Conservation (phyloP, 2,329 filamentous ascomycete species). For the Lecanosticta acicola region DNA sequence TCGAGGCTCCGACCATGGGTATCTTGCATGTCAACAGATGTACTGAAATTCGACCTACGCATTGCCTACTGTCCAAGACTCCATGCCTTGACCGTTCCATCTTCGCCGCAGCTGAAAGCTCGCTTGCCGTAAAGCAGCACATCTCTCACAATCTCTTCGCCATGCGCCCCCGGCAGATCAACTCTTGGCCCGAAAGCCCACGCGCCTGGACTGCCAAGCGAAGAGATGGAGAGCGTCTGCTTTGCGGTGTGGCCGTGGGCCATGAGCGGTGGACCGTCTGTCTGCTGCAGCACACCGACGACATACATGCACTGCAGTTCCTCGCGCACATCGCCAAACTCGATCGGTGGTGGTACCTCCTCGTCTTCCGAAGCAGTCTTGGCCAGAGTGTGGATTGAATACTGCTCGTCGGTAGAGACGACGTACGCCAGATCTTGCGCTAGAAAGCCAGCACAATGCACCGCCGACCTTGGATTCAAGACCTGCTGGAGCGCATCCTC, state of each 20-base stretch:
- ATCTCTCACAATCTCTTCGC: conserved; percentile 46
- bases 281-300: conserved; percentile 56
- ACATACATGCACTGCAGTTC: conserved; percentile 68
- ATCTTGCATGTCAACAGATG: neutral
- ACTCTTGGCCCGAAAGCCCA: conserved; percentile 28
- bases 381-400: conserved; percentile 65
- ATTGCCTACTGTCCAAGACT: conserved; percentile 18
- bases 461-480: conserved; percentile 68
- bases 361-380: conserved; percentile 56
- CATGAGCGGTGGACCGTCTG: conserved; percentile 25
- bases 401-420: conserved; percentile 70
- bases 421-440: conserved; percentile 61
- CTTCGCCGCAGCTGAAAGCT: conserved; percentile 45
- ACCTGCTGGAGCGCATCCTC: conserved; percentile 73
- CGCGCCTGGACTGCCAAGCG: conserved; percentile 20
- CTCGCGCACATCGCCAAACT: conserved; percentile 65
- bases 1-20: neutral
- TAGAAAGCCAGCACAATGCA: conserved; percentile 70
- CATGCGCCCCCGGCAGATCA: conserved; percentile 40
- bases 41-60: conserved; percentile 4
- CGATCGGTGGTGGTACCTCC: conserved; percentile 43
- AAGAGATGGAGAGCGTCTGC: conserved; percentile 25
- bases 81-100: conserved; percentile 44
- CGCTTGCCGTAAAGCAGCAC: conserved; percentile 35
- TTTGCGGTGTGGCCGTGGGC: conserved; percentile 29